phyloP scores from a whole-genome alignment of 2,329 filamentous ascomycete species.

The Pseudogymnoascus sp. region DNA sequence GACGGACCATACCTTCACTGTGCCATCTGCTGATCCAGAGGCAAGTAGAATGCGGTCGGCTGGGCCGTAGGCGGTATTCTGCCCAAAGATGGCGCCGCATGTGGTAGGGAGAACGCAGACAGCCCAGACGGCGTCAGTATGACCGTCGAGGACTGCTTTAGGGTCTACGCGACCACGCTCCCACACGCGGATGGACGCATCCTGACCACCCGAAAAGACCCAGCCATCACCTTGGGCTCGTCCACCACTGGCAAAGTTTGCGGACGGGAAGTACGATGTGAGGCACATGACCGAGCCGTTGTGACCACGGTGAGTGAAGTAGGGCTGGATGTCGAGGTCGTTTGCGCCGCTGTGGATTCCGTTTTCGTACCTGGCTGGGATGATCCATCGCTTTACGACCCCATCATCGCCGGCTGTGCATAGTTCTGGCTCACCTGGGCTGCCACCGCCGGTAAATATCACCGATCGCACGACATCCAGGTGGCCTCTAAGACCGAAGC shows the following conservation, averaged over 20 bases:
- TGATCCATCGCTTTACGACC: slow-evolving; percentile 92
- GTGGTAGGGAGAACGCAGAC: slow-evolving; percentile 86
- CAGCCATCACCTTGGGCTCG: slow-evolving; percentile 87
- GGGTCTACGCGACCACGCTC: slow-evolving; percentile 89
- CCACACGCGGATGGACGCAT: slow-evolving; percentile 89
- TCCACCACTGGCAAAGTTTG: slow-evolving; percentile 82
- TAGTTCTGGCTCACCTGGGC: slow-evolving; percentile 90
- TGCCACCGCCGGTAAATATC: slow-evolving; percentile 94
- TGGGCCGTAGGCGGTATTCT: slow-evolving; percentile 63
- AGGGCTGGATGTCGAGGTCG: slow-evolving; percentile 84
- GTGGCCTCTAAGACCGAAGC: slow-evolving; percentile 85
- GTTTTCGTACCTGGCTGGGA: slow-evolving; percentile 69
- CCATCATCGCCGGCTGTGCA: slow-evolving; percentile 95
- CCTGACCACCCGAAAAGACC: slow-evolving; percentile 97
- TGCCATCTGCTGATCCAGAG: slow-evolving; percentile 84
- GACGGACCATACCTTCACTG: slow-evolving; percentile 88
- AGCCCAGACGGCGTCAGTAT: slow-evolving; percentile 93
- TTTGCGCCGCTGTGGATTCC: slow-evolving; percentile 38
- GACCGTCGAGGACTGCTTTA: slow-evolving; percentile 87
- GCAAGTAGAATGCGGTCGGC: slow-evolving; percentile 83
- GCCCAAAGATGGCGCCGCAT: slow-evolving; percentile 71
- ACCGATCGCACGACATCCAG: slow-evolving; percentile 89
- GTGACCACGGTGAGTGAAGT: slow-evolving; percentile 93
- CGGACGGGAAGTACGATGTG: slow-evolving; percentile 77
- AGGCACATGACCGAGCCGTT: slow-evolving; percentile 81